Evolutionary conservation across 2,329 filamentous ascomycete genomes (phyloP), one percentile per base, ranked within the genome.

Genomic region (Beauveria bassiana): DNA sequence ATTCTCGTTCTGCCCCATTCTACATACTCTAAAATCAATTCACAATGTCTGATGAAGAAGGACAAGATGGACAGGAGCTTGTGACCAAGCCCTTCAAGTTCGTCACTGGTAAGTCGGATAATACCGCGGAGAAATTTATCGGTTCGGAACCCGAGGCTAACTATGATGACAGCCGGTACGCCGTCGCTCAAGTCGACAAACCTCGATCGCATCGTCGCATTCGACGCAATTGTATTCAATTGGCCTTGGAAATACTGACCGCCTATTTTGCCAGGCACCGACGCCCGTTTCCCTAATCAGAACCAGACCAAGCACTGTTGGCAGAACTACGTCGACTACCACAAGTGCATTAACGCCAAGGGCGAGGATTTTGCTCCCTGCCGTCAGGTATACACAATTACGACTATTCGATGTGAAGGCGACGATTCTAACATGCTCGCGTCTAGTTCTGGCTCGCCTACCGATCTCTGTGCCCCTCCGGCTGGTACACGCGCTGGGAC

Each of bases 251-350:
- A 42, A 65, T 59, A 54, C 66, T 68, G 38, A 69, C 38, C n/a
- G n/a, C 4, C 20, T 6, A 31, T 8, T 40, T 55, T 51, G 14
- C 47, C 45, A 97, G 95, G 95, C 84, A 96, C 96, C 83, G 95
- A 99, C 78, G 95, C 95, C 79, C 93, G 95, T 78, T 99, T 98
- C 83, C 95, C 95, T 74, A 96, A 99, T 85, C 82, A 87, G 84
- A 99, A 99, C 84, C 91, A 95, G 83, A 89, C 93, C 81, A 97
- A 97, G 89, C 93, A 99, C 87, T 99, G 95, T 91, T 99, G 95
- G 95, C 96, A 99, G 79, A 99, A 99, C 86, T 99, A 99, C 81
- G 95, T 99, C 82, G 95, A 99, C 80, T 98, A 99, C 86, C 91
- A 99, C 88, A 99, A 99, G 86, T 99, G 95, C 84, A 92, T 97